Conservation (phyloP, 2,329 filamentous ascomycete genomes). For the Penicillium sp. region DNA sequence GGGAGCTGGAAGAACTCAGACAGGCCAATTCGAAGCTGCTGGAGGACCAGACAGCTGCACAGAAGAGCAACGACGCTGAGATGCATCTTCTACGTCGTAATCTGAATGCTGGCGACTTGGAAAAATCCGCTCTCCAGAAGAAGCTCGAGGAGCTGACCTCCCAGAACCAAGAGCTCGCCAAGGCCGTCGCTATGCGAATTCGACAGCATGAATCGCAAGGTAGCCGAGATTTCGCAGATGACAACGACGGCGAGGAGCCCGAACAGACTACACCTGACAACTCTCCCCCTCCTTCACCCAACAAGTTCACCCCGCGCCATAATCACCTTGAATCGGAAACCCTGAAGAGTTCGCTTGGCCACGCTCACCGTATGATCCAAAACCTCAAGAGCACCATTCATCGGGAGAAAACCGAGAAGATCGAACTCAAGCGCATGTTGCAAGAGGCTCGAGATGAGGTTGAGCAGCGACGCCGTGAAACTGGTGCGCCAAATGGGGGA, state of each 20-base stretch:
- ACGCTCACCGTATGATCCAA: slow-evolving; percentile 95
- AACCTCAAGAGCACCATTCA: slow-evolving; percentile 92
- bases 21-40: slow-evolving; percentile 71
- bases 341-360: slow-evolving; percentile 85
- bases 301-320: slow-evolving; percentile 88
- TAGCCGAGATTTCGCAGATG: slow-evolving; percentile 57
- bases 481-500: slow-evolving; percentile 41
- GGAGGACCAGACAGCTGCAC: slow-evolving; percentile 72
- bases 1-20: slow-evolving; percentile 88
- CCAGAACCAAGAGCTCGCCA: slow-evolving; percentile 89
- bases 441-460: slow-evolving; percentile 93
- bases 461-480: slow-evolving; percentile 62
- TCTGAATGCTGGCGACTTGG: slow-evolving; percentile 71
- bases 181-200: slow-evolving; percentile 72
- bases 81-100: slow-evolving; percentile 78
- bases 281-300: slow-evolving; percentile 83
- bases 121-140: slow-evolving; percentile 72
- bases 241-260: slow-evolving; percentile 62
- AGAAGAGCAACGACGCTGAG: slow-evolving; percentile 87
- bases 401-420: slow-evolving; percentile 96
- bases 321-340: slow-evolving; percentile 93
- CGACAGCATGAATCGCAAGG: slow-evolving; percentile 64
- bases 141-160: slow-evolving; percentile 83
- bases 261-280: slow-evolving; percentile 79
- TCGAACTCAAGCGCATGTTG: slow-evolving; percentile 90